Evolutionary conservation across 1,284 basidiomycete genomes (phyloP).

Genomic region (Moesziomyces parantarcticus): DNA sequence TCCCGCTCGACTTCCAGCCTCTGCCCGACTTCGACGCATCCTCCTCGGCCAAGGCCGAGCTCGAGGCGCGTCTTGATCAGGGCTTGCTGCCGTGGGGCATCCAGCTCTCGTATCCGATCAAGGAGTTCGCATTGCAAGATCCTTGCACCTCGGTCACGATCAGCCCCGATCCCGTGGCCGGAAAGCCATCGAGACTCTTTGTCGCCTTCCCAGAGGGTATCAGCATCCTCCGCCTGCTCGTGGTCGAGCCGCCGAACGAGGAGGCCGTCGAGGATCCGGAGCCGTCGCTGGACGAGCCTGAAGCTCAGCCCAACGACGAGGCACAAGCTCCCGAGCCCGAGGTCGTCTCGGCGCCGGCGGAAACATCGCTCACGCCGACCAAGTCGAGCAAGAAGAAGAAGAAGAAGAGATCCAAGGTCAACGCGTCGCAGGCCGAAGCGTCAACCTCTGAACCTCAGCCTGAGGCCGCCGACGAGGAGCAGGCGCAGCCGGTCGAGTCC

Average conservation of each 20-base stretch:
- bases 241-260: not conserved
- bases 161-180: not conserved
- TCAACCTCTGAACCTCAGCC: not conserved
- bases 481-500: not conserved
- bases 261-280: not conserved
- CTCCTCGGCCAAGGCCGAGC: not conserved
- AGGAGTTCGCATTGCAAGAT: conserved; percentile 27
- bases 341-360: not conserved
- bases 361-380: conserved; percentile 5
- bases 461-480: not conserved
- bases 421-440: not conserved
- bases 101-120: conserved; percentile 22
- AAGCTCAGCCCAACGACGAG: not conserved
- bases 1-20: conserved; percentile 23
- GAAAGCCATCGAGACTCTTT: conserved; percentile 16
- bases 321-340: not conserved
- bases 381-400: conserved; percentile 29
- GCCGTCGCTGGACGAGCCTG: not conserved
- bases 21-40: conserved; percentile 5
- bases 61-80: conserved; percentile 1
- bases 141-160: conserved; percentile 29
- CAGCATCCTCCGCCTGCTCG: conserved; percentile 12
- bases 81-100: conserved; percentile 25
- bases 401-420: conserved; percentile 16
- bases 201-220: conserved; percentile 30